Conservation (phyloP, 225 moss, liverwort and hornwort genomes). For the Asterella californica region DNA sequence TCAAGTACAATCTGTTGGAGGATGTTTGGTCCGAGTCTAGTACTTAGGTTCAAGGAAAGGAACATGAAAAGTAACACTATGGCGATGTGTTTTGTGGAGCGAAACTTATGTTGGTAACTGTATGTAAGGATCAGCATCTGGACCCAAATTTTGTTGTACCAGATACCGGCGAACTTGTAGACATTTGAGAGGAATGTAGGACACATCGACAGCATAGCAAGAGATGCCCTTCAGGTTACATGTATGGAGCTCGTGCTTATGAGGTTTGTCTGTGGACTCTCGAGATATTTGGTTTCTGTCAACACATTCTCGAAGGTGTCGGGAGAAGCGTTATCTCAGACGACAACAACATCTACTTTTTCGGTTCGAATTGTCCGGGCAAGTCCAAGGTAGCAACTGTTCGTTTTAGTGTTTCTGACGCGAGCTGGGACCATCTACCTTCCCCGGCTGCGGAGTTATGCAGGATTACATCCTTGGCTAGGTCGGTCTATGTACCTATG, state of each 20-base stretch:
- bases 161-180: too few species aligned
- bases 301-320: not conserved
- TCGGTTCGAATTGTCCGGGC: not conserved
- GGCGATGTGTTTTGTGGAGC: not conserved
- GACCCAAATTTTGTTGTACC: too few species aligned
- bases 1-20: not conserved
- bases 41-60: not conserved
- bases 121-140: not conserved
- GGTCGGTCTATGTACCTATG: slow-evolving; percentile 12
- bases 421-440: not conserved
- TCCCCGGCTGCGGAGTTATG: not conserved
- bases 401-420: not conserved
- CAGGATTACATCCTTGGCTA: not conserved
- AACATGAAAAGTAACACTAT: not conserved
- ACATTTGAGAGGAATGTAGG: not conserved
- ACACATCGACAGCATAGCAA: not conserved
- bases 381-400: not conserved
- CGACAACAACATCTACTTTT: slow-evolving; percentile 9
- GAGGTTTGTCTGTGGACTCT: not conserved
- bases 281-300: not conserved
- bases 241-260: not conserved
- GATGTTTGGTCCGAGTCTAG: not conserved
- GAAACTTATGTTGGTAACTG: not conserved
- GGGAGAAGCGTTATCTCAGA: not conserved
- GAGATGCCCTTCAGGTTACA: too few species aligned